phyloP scores from a whole-genome alignment of 495 filamentous ascomycete species.

The Talaromyces wortmannii region DNA sequence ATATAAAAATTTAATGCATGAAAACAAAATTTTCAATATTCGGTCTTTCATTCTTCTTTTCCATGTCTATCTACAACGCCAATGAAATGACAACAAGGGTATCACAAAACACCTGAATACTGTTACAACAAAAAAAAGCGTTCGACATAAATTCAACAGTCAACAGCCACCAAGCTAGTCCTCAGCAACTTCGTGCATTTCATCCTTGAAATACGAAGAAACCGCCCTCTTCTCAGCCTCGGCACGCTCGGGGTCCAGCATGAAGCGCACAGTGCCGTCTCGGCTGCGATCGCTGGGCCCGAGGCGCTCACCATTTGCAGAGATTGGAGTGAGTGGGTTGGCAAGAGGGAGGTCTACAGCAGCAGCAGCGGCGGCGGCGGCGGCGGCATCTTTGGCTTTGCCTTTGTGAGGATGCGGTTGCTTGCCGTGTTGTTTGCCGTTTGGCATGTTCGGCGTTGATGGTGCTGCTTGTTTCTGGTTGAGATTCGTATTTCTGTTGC shows the following conservation, averaged over 20 bases:
- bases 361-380: background rate
- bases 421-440: constrained; percentile 20
- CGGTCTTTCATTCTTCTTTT: background rate
- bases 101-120: no score
- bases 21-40: no score
- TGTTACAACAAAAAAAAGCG: constrained; percentile 31
- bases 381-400: constrained; percentile 3
- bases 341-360: constrained; percentile 13
- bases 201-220: constrained; percentile 60
- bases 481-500: background rate
- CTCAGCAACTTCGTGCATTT: constrained; percentile 62
- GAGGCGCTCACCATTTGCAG: constrained; percentile 39
- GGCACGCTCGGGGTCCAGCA: constrained; percentile 76
- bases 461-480: constrained; percentile 2
- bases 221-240: constrained; percentile 62
- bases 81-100: no score
- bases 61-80: no score
- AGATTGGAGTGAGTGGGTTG: constrained; percentile 28
- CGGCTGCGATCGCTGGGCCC: constrained; percentile 45
- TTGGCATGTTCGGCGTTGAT: constrained; percentile 8
- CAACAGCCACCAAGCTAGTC: constrained; percentile 10
- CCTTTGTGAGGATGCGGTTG: background rate
- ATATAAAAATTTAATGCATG: no score
- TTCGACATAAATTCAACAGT: background rate
- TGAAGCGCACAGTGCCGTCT: constrained; percentile 81